Evolutionary conservation across 108 stramenopile genomes (phyloP), one percentile per base, ranked within the genome.

Genomic region (Cyclotella kingstonii): DNA sequence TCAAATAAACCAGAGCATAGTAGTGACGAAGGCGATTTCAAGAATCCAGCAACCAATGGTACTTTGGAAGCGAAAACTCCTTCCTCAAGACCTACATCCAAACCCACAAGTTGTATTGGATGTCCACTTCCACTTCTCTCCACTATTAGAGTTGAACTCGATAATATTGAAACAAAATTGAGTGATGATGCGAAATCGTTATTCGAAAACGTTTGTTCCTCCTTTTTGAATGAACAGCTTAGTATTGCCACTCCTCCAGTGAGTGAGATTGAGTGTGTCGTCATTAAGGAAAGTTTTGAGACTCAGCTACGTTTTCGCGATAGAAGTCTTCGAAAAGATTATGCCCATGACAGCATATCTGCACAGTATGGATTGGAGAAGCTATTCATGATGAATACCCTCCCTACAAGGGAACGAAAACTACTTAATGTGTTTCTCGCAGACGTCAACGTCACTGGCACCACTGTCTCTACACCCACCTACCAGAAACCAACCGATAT

Each of bases 211-310:
- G 48, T 18, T 29, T 58, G 57, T 51, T 26, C 9, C 19, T 14
- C 35, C 0, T 58, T 58, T 48, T 36, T 51, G 18, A 68, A 57
- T 27, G 36, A 63, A 4, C 46, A 63, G 33, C 48, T 63, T 30
- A 21, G 21, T 1, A 63, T 63, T 57, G 70, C 70, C 7, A 63
- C 55, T 39, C 61, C 62, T 17, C 70, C 70, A 17, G 35, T 72
- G 0, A 56, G 35, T 17, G 40, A 58, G 34, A 28, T 72, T 17
- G 34, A 50, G 10, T 72, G 70, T 48, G 7, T n/a, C 1, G 48
- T 72, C 26, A 19, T 58, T 2, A 31, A 46, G 17, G 46, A 73
- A 28, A 35, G 45, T 15, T 23, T 52, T 28, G 42, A 43, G 36
- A 19, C 31, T 58, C 29, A 26, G 14, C 34, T 38, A n/a, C 36